Conservation (phyloP, 345 rosid genomes). For the Euphorbia peplus region DNA sequence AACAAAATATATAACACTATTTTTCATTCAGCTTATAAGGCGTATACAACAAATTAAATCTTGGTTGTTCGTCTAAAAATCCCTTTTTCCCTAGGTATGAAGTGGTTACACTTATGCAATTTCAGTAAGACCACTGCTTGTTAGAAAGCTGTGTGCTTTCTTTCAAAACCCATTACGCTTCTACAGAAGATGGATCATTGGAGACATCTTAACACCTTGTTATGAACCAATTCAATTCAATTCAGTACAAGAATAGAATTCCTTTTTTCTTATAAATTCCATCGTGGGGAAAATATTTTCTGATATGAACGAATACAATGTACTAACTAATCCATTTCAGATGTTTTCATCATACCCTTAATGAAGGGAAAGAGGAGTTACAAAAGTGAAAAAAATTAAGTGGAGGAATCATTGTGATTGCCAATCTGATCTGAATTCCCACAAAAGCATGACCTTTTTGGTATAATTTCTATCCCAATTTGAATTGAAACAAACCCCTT, state of each 20-base stretch:
- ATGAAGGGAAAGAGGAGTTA: neutral
- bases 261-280: neutral
- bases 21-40: neutral
- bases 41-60: neutral
- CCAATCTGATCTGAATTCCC: neutral
- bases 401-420: neutral
- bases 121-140: neutral
- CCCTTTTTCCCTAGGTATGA: neutral
- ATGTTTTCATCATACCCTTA: neutral
- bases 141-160: neutral
- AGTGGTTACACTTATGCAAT: too few relatives aligned
- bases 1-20: neutral
- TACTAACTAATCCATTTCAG: neutral
- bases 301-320: neutral
- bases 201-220: neutral
- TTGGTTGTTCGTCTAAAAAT: neutral
- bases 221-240: neutral
- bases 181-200: conserved; percentile 2
- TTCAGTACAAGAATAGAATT: too few relatives aligned
- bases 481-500: too few relatives aligned
- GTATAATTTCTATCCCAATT: neutral
- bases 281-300: too few relatives aligned
- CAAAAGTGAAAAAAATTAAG: neutral
- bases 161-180: neutral
- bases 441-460: neutral